A percentile compares a stretch with the other conserved stretches of the same genome.
Conservation (phyloP, 257 asterid species). For the Forsythia suspensa region DNA sequence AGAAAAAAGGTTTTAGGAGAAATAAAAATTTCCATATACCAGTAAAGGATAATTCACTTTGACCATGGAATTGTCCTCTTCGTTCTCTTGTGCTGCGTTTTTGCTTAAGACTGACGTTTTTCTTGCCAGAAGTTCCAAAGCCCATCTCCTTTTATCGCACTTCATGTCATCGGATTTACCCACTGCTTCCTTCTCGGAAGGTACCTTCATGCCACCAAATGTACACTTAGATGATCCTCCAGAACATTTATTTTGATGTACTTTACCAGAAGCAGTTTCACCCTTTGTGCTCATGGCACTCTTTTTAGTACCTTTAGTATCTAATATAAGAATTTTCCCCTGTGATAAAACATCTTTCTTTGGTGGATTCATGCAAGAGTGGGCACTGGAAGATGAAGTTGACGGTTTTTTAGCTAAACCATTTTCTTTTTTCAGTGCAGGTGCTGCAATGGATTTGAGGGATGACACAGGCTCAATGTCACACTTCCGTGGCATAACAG, state of each 20-base stretch:
- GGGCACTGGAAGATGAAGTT: slow-evolving; percentile 24
- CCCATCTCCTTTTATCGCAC: slow-evolving; percentile 93
- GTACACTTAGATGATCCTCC: slow-evolving; percentile 34
- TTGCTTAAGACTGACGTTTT: slow-evolving; percentile 60
- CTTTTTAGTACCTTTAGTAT: slow-evolving; percentile 42
- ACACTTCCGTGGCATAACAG: slow-evolving; percentile 84
- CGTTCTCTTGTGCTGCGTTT: slow-evolving; percentile 52
- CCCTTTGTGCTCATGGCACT: slow-evolving; percentile 36
- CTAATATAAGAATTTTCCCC: slow-evolving; percentile 27
- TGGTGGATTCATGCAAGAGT: slow-evolving; percentile 34
- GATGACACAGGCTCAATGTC: slow-evolving; percentile 68
- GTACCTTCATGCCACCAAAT: slow-evolving; percentile 29
- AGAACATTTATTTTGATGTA: slow-evolving; percentile 34
- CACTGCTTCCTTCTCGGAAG: slow-evolving; percentile 47
- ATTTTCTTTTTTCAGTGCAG: slow-evolving; percentile 40
- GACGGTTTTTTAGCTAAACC: slow-evolving; percentile 36
- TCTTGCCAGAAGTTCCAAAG: slow-evolving; percentile 88
- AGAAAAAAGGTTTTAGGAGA: slow-evolving; percentile 23
- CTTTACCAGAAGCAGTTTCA: slow-evolving; percentile 42
- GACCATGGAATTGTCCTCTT: slow-evolving; percentile 51
- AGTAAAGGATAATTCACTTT: slow-evolving; percentile 72
- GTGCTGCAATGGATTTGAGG: slow-evolving; percentile 26
- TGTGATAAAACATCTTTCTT: slow-evolving; percentile 24
- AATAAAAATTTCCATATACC: slow-evolving; percentile 38
- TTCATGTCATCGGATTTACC: slow-evolving; percentile 43